Evolutionary conservation across 2,329 filamentous ascomycete genomes (phyloP).

Genomic region (Neonectria punicea): DNA sequence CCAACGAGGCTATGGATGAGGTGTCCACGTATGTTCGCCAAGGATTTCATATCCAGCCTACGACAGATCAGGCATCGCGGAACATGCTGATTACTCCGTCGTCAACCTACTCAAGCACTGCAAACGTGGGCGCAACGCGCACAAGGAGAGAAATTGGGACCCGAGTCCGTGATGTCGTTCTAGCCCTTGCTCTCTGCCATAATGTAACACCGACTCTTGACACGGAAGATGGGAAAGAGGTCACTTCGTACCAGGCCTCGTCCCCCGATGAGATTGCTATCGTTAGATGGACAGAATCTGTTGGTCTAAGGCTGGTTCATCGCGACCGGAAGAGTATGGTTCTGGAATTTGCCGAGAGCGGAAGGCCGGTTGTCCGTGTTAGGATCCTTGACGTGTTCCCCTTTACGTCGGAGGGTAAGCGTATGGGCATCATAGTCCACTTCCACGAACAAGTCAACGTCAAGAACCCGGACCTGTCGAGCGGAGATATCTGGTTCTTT

Average conservation of each 20-base stretch:
- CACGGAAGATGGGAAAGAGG: constrained; percentile 78
- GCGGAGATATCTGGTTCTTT: constrained; percentile 95
- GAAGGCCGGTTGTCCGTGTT: constrained; percentile 81
- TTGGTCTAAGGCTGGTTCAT: constrained; percentile 84
- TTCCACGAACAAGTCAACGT: constrained; percentile 71
- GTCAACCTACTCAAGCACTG: constrained; percentile 71
- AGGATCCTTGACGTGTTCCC: constrained; percentile 95
- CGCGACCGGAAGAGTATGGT: constrained; percentile 89
- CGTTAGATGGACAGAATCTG: constrained; percentile 92
- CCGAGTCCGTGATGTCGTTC: constrained; percentile 89
- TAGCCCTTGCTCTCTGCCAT: constrained; percentile 93
- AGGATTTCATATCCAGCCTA: constrained; percentile 72
- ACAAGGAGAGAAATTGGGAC: constrained; percentile 93
- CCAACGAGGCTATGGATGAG: constrained; percentile 99
- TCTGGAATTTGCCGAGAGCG: constrained; percentile 80
- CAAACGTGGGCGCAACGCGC: constrained; percentile 74
- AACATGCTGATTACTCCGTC: constrained; percentile 78
- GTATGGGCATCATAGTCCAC: constrained; percentile 96
- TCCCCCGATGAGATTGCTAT: constrained; percentile 99
- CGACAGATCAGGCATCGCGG: constrained; percentile 56
- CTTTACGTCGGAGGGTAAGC: constrained; percentile 96
- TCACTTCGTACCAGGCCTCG: constrained; percentile 93
- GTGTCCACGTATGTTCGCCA: constrained; percentile 87
- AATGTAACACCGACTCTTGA: constrained; percentile 91
- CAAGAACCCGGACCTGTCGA: constrained; percentile 60